Evolutionary conservation across 768 basidiomycete genomes (phyloP), one percentile per base, ranked within the genome.

Genomic region (Tulasnella sp.): DNA sequence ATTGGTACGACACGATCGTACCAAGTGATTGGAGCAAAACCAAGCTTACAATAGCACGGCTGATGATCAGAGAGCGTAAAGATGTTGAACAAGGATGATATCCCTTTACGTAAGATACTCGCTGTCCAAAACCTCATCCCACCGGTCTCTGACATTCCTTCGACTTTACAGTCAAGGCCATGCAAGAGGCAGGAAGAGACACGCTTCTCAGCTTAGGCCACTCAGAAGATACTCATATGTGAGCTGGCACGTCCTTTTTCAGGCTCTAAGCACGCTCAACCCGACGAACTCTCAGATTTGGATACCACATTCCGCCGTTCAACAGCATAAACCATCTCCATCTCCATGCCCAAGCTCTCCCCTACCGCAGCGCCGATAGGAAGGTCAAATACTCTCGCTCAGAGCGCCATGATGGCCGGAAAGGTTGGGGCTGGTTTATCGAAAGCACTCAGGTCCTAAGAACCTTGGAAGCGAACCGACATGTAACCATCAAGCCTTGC

Each of bases 241-340:
- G 83, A 11, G 9, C 1, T 32, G 41, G 11, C n/a, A 63, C 34
- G 19, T 68, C 3, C 26, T 7, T 73, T 26, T 3, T 11, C 35
- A 67, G 65, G 71, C 44, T 42, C 40, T 76, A 47, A 14, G 29
- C 67, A 76, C 77, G 39, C 35, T n/a, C 40, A 17, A 34, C 22
- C 34, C 5, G 26, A n/a, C 35, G 29, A 12, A 64, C 69, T 52
- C 22, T 40, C 71, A 91, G 91, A 74, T 82, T 92, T 81, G 91
- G 91, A 0, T 93, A 92, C 77, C 91, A 93, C 77, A 90, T 92
- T 69, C 89, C 91, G 0, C 91, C 91, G 0, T 90, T 89, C 79
- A 88, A 86, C 72, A 88, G 87, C 39, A 83, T 92, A 5, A 77
- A 86, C 40, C 91, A 93, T 77, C 81, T 93, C 17, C 91, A 92